Conservation (phyloP, 208 protist species). For the Leishmania arabica region DNA sequence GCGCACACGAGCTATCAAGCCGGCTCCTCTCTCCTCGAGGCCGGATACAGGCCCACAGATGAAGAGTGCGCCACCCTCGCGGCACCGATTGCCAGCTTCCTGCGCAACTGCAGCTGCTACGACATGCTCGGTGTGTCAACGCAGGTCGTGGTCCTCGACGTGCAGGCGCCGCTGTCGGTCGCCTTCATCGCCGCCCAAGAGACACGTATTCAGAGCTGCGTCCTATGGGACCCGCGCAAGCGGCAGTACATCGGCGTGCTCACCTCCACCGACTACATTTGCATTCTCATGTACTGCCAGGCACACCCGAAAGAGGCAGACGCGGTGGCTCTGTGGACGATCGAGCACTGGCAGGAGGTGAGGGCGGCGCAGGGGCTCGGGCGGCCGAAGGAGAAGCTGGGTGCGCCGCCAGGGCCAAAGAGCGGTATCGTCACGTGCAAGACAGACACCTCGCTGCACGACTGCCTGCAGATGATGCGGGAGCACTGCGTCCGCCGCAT, state of each 20-base stretch:
- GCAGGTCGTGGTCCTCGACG: conserved; percentile 86
- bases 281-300: conserved; percentile 83
- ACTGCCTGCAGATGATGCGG: conserved; percentile 72
- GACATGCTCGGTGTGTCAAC: conserved; percentile 84
- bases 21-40: conserved; percentile 35
- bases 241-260: conserved; percentile 73
- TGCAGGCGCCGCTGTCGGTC: conserved; percentile 65
- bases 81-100: conserved; percentile 61
- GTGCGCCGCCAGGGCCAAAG: background rate
- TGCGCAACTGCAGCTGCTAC: conserved; percentile 82
- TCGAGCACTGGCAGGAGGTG: conserved; percentile 60
- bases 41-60: conserved; percentile 55
- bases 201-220: conserved; percentile 76
- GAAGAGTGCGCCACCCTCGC: conserved; percentile 66
- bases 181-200: conserved; percentile 91
- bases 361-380: conserved; percentile 25
- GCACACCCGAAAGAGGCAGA: conserved; percentile 61
- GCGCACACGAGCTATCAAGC: conserved; percentile 21
- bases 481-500: conserved; percentile 59
- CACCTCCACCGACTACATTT: conserved; percentile 87
- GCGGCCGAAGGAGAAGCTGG: conserved; percentile 19
- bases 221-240: conserved; percentile 73
- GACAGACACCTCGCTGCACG: conserved; percentile 60
- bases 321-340: conserved; percentile 63
- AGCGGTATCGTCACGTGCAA: conserved; percentile 60